phyloP scores from a whole-genome alignment of 306 rosid species.

The Arachis hypogaea region DNA sequence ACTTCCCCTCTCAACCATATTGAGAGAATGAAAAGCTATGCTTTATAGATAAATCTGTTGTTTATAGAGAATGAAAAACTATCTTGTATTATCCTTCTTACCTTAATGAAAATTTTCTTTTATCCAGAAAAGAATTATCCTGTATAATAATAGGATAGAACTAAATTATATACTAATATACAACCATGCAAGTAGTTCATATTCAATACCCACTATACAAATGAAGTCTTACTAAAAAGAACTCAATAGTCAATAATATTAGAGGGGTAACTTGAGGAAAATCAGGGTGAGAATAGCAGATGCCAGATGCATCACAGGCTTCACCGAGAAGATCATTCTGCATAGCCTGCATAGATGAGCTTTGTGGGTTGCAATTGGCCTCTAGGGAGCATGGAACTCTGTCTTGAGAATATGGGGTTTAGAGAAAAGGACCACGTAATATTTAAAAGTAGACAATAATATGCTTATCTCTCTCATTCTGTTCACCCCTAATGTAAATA shows the following conservation, averaged over 20 bases:
- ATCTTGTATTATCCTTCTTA: too few species aligned
- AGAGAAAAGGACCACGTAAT: too few species aligned
- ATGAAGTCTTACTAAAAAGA: neutral
- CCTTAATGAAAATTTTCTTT: too few species aligned
- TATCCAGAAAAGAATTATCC: too few species aligned
- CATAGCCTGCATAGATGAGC: neutral
- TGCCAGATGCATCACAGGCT: neutral
- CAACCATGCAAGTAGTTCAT: slow-evolving; percentile 1
- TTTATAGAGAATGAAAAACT: too few species aligned
- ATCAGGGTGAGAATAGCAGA: neutral
- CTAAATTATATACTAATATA: slow-evolving; percentile 6
- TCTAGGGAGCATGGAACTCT: neutral
- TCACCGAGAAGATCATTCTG: neutral
- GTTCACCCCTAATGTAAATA: too few species aligned
- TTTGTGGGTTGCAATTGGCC: neutral
- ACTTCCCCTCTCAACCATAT: too few species aligned
- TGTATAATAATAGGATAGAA: neutral
- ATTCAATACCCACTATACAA: neutral
- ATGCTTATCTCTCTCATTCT: too few species aligned
- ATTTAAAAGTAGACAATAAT: too few species aligned
- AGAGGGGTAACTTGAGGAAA: neutral
- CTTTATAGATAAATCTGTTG: too few species aligned
- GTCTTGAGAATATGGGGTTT: too few species aligned
- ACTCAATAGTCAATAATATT: neutral
- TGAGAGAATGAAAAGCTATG: too few species aligned